Conservation (phyloP, 2,329 filamentous ascomycete species). For the Dactylellina leptospora region DNA sequence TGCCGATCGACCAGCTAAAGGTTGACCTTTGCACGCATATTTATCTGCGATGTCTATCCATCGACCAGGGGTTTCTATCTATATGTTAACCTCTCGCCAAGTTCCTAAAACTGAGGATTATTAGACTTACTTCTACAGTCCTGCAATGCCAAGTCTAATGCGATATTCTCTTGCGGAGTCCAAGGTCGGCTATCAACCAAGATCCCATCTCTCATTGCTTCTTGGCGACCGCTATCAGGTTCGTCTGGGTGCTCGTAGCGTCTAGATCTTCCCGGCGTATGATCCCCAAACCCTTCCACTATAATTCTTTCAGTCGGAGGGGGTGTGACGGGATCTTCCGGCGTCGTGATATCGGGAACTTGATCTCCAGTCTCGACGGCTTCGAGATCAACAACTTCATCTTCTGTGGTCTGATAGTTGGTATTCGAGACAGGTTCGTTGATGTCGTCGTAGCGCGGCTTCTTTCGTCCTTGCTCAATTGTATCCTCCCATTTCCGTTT, state of each 20-base stretch:
- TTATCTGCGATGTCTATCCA: slow-evolving; percentile 26
- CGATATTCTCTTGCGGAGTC: slow-evolving; percentile 24
- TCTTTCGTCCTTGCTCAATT: background rate
- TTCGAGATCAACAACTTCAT: background rate
- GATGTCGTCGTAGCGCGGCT: background rate
- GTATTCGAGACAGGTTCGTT: background rate
- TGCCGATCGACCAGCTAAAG: slow-evolving; percentile 1
- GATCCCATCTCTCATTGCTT: slow-evolving; percentile 10
- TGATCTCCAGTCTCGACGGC: background rate
- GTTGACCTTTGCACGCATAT: slow-evolving; percentile 3
- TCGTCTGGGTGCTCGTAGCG: slow-evolving; percentile 6
- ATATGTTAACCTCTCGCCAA: background rate
- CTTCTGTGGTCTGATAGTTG: background rate
- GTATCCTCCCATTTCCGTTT: slow-evolving; percentile 1
- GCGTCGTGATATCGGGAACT: background rate
- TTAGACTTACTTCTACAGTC: background rate
- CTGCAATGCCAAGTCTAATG: slow-evolving; percentile 6
- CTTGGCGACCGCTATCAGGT: background rate
- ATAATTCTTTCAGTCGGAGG: slow-evolving; percentile 16
- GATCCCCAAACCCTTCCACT: slow-evolving; percentile 31
- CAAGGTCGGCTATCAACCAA: slow-evolving; percentile 39
- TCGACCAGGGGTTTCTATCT: slow-evolving; percentile 18
- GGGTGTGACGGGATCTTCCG: background rate
- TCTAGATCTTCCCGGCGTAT: slow-evolving; percentile 32
- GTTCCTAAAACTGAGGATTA: background rate